These are phyloP conservation scores for Alternaria ethzedia DNA, from an alignment of 2,329 filamentous ascomycete species.

Conservation along the genomic window DNA sequence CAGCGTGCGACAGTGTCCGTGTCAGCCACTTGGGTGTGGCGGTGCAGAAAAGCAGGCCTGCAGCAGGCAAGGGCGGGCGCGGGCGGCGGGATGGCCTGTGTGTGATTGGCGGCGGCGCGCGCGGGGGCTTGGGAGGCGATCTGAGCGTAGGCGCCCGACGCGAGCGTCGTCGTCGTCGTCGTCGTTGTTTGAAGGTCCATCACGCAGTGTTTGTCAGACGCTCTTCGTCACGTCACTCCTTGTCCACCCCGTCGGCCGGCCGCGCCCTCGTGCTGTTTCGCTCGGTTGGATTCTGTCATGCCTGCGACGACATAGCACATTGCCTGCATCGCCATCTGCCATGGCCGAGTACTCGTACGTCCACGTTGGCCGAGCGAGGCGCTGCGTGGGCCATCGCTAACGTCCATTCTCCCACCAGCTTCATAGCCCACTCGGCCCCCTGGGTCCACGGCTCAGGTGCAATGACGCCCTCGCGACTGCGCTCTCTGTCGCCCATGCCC, in stretches of 20 bases:
- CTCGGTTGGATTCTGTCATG: slow-evolving; percentile 15
- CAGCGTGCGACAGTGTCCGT: neutral
- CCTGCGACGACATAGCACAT: neutral
- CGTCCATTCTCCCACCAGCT: slow-evolving; percentile 28
- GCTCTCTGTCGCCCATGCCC: slow-evolving; percentile 44
- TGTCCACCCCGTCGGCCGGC: slow-evolving; percentile 23
- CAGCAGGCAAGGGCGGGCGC: slow-evolving; percentile 4
- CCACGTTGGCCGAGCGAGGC: slow-evolving; percentile 8
- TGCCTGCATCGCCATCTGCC: slow-evolving; percentile 7
- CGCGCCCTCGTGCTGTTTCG: neutral
- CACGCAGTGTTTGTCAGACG: neutral
- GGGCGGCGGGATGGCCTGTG: slow-evolving; percentile 2
- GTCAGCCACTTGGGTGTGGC: neutral
- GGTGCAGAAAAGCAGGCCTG: neutral
- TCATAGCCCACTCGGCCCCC: slow-evolving; percentile 41
- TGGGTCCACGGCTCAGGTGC: slow-evolving; percentile 43
- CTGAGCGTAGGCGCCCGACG: slow-evolving; percentile 23
- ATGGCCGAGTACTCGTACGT: slow-evolving; percentile 39
- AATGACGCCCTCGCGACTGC: slow-evolving; percentile 45
- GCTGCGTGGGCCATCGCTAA: slow-evolving; percentile 15
- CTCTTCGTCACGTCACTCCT: slow-evolving; percentile 40
- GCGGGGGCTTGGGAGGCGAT: slow-evolving; percentile 8
- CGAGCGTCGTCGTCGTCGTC: neutral
- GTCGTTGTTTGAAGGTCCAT: neutral
- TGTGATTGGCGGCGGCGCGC: slow-evolving; percentile 4